A percentile compares a stretch with the other conserved stretches of the same genome.
These are phyloP conservation scores for Hapsidospora chrysogenum DNA, from an alignment of 495 filamentous ascomycete species.

Conservation along the genomic window DNA sequence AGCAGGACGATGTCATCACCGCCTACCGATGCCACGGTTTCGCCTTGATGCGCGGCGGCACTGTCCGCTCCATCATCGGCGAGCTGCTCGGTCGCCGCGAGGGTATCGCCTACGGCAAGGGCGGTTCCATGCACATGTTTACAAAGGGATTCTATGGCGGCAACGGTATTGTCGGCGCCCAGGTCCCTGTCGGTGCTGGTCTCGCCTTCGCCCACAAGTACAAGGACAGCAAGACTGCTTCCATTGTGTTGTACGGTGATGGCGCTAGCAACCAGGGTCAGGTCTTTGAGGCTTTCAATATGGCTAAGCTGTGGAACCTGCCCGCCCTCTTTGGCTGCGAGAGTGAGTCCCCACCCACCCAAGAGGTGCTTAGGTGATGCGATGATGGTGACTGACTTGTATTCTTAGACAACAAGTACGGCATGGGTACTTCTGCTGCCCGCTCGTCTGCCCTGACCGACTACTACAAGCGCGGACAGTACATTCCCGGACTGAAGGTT, in stretches of 20 bases:
- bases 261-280: constrained; percentile 97
- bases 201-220: constrained; percentile 97
- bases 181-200: constrained; percentile 94
- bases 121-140: constrained; percentile 99
- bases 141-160: constrained; percentile 93
- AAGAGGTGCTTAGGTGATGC: background rate
- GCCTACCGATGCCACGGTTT: constrained; percentile 98
- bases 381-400: constrained; percentile 9
- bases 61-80: constrained; percentile 85
- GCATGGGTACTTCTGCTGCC: constrained; percentile 95
- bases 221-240: constrained; percentile 64
- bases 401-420: constrained; percentile 91
- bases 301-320: constrained; percentile 98
- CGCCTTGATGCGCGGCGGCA: constrained; percentile 88
- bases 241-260: constrained; percentile 87
- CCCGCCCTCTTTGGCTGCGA: constrained; percentile 94
- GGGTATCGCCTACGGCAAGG: constrained; percentile 96
- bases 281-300: constrained; percentile 99
- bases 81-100: constrained; percentile 88
- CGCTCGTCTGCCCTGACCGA: constrained; percentile 90
- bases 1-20: constrained; percentile 87
- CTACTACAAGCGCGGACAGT: constrained; percentile 99
- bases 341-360: constrained; percentile 42
- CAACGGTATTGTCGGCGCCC: constrained; percentile 97
- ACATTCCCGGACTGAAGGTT: constrained; percentile 97